phyloP scores from a whole-genome alignment of 768 basidiomycete species.

The Macrolepiota albuminosa region DNA sequence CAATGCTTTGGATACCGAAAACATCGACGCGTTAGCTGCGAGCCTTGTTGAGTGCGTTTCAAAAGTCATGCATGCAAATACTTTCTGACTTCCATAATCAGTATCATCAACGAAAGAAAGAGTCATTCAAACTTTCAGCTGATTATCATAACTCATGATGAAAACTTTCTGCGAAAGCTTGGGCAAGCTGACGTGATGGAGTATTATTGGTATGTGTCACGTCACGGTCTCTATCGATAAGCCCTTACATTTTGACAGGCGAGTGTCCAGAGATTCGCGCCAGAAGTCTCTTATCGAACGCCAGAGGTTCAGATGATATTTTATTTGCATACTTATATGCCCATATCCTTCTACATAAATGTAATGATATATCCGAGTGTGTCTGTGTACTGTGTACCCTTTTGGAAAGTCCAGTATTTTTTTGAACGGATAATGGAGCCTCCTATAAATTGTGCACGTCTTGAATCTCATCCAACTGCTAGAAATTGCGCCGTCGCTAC shows the following conservation, averaged over 20 bases:
- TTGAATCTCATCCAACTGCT: constrained; percentile 43
- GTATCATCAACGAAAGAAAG: constrained; percentile 92
- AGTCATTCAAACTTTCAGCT: constrained; percentile 91
- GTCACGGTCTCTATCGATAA: neutral
- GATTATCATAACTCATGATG: constrained; percentile 96
- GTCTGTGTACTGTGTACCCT: neutral
- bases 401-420: neutral
- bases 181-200: constrained; percentile 93
- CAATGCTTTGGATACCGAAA: constrained; percentile 93
- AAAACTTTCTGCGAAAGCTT: constrained; percentile 87
- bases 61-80: neutral
- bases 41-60: constrained; percentile 86
- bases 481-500: constrained; percentile 48
- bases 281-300: constrained; percentile 80
- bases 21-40: constrained; percentile 89
- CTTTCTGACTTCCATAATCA: constrained; percentile 24
- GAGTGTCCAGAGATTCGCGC: constrained; percentile 62
- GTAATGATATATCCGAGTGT: neutral
- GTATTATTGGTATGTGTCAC: constrained; percentile 71
- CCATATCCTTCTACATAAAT: neutral
- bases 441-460: constrained; percentile 15
- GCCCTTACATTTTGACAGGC: constrained; percentile 43
- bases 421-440: neutral
- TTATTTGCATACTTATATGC: neutral
- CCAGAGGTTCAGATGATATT: constrained; percentile 53